Base-by-base conservation (phyloP, 352 stramenopile genomes). In the Globisporangium cystogenes region DNA sequence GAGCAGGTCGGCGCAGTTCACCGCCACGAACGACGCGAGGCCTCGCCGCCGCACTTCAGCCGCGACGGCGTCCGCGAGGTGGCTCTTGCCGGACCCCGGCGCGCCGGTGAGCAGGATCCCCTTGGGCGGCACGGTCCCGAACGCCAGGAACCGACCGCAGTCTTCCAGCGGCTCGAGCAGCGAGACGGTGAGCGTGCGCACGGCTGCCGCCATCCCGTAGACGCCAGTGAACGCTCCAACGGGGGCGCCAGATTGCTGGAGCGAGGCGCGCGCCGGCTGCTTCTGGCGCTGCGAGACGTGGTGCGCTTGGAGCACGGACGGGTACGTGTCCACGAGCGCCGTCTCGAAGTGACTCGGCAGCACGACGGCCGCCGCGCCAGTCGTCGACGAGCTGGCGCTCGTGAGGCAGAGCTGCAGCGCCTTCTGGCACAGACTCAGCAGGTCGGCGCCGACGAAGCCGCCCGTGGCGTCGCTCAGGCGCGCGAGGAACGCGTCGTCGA, bases 51-150 rank as follows among this genome's bases (percentile, higher is more conserved):
- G 72, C 27, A 91, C 65, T 67, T 90, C 71, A 27, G 72, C 55
- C 2, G 77, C 80, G 18, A 95, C 57, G 2, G 73, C 77, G 40
- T 79, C 67, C 5, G 84, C 76, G 45, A 99, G 80, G 40, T 99
- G 71, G 6, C 95, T 99, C 69, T 99, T 99, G n/a, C 96, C 95
- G 48, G 96, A 99, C 41, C 97, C 97, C 14, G 97, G 96, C 15
- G 97, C 96, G 18, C 97, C 97, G 20, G 98, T 99, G 39, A 99
- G 94, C 11, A 99, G 72, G n/a, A 99, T 95, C 41, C 98, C 98
- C 61, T 97, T 90, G 4, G 96, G 97, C 27, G 96, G 91, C 55
- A 94, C 80, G 37, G 99, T 98, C 21, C 97, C 96, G 59, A 99
- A 99, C 55, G 88, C 82, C 27, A 98, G 82, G 63, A 99, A 99